Percentiles rank a stretch among this genome's conserved stretches.
phyloP scores from a whole-genome alignment of 352 stramenopile species.

The Phytopythium sindhum region DNA sequence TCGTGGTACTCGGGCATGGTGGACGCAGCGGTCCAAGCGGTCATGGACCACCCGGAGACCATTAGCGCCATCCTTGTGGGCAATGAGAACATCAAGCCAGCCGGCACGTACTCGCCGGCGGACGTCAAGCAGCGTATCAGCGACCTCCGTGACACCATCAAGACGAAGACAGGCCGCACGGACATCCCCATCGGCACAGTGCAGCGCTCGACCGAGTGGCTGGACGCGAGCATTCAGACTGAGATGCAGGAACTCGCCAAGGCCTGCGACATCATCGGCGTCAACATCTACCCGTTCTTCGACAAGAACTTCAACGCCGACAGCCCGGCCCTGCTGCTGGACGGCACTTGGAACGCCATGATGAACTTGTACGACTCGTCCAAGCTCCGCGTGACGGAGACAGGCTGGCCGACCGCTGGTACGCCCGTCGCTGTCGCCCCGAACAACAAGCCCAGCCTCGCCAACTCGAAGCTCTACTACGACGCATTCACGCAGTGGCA shows the following conservation, averaged over 20 bases:
- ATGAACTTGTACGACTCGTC: conserved; percentile 24
- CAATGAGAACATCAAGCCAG: conserved; percentile 69
- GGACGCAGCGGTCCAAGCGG: conserved; percentile 34
- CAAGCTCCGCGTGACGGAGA: conserved; percentile 71
- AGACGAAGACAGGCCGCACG: conserved; percentile 21
- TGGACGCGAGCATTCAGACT: conserved; percentile 17
- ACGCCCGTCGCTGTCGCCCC: conserved; percentile 25
- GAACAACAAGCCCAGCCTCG: conserved; percentile 47
- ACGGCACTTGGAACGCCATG: conserved; percentile 60
- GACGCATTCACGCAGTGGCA: conserved; percentile 62
- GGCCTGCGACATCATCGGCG: conserved; percentile 67
- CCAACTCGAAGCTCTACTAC: conserved; percentile 53
- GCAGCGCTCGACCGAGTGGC: conserved; percentile 65
- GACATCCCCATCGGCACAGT: conserved; percentile 63
- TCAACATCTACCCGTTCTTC: conserved; percentile 85
- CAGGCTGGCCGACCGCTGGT: conserved; percentile 51
- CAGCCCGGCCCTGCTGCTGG: conserved; percentile 44
- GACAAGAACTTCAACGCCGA: conserved; percentile 45
- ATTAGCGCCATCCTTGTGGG: conserved; percentile 61
- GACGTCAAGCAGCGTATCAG: conserved; percentile 37
- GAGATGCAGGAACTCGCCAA: conserved; percentile 46
- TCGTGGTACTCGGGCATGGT: conserved; percentile 55
- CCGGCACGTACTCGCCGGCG: conserved; percentile 32
- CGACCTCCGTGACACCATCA: conserved; percentile 26
- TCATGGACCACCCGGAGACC: conserved; percentile 49